These are phyloP conservation scores for Sonneratia caseolaris DNA, from an alignment of 345 rosid genomes.

Conservation along the genomic window DNA sequence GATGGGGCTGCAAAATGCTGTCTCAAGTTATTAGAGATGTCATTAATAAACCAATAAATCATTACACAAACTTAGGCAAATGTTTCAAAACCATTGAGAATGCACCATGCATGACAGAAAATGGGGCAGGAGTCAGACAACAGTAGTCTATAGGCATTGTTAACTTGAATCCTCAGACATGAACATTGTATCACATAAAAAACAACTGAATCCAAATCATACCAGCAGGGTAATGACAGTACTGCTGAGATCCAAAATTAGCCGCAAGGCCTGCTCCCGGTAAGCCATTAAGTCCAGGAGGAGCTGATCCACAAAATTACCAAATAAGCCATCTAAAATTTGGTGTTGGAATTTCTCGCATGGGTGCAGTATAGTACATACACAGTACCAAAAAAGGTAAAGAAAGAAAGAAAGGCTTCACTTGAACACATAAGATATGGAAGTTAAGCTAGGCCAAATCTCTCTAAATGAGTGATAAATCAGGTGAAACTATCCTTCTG, in stretches of 20 bases:
- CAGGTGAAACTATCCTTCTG: not conserved
- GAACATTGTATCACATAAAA: conserved; percentile 5
- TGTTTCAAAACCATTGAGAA: not conserved
- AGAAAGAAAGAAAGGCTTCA: not conserved
- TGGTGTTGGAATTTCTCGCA: not conserved
- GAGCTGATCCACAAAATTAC: conserved; percentile 34
- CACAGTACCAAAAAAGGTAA: not conserved
- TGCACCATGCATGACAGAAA: not conserved
- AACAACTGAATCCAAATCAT: conserved; percentile 27
- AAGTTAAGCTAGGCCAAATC: not conserved
- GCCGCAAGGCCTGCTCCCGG: conserved; percentile 93
- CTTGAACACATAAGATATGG: not conserved
- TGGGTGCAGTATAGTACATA: not conserved
- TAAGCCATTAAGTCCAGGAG: conserved; percentile 96
- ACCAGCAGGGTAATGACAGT: conserved; percentile 97
- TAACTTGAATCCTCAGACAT: conserved; percentile 1
- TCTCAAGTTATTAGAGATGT: conserved; percentile 53
- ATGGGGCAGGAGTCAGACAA: not conserved
- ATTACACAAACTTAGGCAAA: not conserved
- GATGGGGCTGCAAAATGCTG: conserved; percentile 95
- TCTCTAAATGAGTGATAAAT: not conserved
- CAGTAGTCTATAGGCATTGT: not conserved
- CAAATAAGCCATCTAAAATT: conserved; percentile 5
- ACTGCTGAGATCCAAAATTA: conserved; percentile 93
- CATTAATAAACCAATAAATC: conserved; percentile 5